Conservation (phyloP, 2,329 filamentous ascomycete species). For the Colletotrichum tanaceti region DNA sequence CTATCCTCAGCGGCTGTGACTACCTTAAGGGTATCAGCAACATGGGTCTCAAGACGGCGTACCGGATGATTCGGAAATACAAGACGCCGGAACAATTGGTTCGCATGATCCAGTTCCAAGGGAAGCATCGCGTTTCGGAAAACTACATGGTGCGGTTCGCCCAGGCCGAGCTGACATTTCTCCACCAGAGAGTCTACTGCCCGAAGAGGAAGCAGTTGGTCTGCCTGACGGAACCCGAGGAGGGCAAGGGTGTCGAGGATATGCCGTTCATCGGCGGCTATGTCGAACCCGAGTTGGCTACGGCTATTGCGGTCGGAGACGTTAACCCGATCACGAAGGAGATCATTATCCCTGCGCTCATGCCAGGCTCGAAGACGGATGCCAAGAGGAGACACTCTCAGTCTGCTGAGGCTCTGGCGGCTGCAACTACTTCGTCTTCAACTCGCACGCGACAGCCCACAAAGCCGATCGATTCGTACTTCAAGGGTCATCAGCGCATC, state of each 20-base stretch:
- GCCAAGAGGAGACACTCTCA: constrained; percentile 58
- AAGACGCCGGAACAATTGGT: constrained; percentile 87
- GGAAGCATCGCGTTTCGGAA: constrained; percentile 82
- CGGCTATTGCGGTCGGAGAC: constrained; percentile 81
- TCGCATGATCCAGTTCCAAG: constrained; percentile 87
- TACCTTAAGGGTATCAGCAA: constrained; percentile 88
- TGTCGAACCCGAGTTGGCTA: constrained; percentile 76
- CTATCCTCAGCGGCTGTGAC: constrained; percentile 95
- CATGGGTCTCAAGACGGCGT: constrained; percentile 92
- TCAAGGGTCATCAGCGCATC: constrained; percentile 62
- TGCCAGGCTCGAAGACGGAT: constrained; percentile 57
- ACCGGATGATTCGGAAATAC: constrained; percentile 89
- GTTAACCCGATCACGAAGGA: constrained; percentile 91
- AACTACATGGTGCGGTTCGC: constrained; percentile 85
- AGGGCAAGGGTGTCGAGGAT: constrained; percentile 72
- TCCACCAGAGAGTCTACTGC: constrained; percentile 95
- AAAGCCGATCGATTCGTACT: constrained; percentile 68
- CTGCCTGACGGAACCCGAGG: constrained; percentile 75
- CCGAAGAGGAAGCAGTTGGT: constrained; percentile 77
- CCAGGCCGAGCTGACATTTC: constrained; percentile 90
- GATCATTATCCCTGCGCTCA: constrained; percentile 59
- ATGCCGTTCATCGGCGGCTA: constrained; percentile 85
- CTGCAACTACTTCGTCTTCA: constrained; percentile 41
- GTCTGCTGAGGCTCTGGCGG: constrained; percentile 32
- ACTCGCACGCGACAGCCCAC: constrained; percentile 45